Base-by-base conservation (phyloP, 139 green algal genomes). In the Monoraphidium neglectum region DNA sequence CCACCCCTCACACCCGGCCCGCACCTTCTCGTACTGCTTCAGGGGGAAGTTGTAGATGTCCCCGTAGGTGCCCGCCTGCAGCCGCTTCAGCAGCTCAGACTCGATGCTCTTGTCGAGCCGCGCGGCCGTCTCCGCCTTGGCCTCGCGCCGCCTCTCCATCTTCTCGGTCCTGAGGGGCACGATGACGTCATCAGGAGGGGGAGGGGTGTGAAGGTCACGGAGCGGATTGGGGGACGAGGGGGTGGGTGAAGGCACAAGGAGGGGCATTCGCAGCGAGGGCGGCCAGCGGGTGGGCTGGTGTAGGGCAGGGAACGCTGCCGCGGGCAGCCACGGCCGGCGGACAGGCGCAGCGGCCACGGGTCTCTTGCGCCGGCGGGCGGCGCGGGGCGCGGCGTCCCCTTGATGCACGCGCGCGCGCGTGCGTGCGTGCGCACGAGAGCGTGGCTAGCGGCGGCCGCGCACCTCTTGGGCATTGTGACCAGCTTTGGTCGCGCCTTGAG, bases 21-120 rank as follows among this genome's bases (percentile, higher is more conserved):
- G 33, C 62, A 90, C 93, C 83, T 94, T 94, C 28, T 97, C 86
- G 79, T 98, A 99, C 76, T 97, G 82, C 63, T 90, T 86, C 53
- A 89, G 82, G 40, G 94, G 94, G 84, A 99, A 98, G 90, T 99
- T 99, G 87, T 99, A 99, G 74, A 99, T 99, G 85, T 99, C 96
- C 24, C 95, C 93, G 74, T 99, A 99, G 0, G 94, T 98, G n/a
- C 97, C 97, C 15, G 36, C 85, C 77, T 99, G 87, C 72, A 99
- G 80, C 37, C 97, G 86, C 63, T 95, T 89, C 33, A 99, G 88
- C 78, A 99, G 92, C 86, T 98, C 94, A 53, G 71, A 76, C 85
- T 98, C 94, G 68, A 98, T 98, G 28, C 85, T 75, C 63, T 77
- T 88, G 49, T 99, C 94, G 65, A 99, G 82, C 56, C 94, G 84